These are phyloP conservation scores for Nemophila menziesii DNA, from an alignment of 257 asterid species.

Conservation along the genomic window DNA sequence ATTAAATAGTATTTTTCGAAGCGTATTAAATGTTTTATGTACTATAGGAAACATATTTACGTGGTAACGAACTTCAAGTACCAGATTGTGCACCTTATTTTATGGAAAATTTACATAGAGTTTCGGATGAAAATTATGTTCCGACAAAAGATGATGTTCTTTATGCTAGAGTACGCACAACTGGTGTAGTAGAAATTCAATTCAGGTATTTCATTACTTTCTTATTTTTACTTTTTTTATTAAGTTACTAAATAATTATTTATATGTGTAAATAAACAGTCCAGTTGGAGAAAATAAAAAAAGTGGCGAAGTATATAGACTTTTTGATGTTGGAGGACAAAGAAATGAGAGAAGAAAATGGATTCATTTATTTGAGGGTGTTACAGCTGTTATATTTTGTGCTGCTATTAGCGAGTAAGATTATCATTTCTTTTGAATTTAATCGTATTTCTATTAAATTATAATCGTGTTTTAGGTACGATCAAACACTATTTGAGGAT, in stretches of 20 bases:
- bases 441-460: not conserved
- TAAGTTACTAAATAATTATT: conserved; percentile 3
- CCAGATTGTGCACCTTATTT: conserved; percentile 90
- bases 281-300: conserved; percentile 96
- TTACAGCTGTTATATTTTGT: conserved; percentile 96
- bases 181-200: conserved; percentile 96
- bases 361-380: conserved; percentile 99
- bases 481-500: conserved; percentile 89
- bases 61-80: conserved; percentile 88
- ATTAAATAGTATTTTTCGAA: not conserved
- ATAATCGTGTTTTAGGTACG: conserved; percentile 47
- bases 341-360: conserved; percentile 98
- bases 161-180: conserved; percentile 94
- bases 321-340: conserved; percentile 99
- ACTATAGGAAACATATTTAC: conserved; percentile 60
- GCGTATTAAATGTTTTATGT: not conserved
- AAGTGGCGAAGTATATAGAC: conserved; percentile 92
- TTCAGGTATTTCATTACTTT: conserved; percentile 63
- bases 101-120: conserved; percentile 81
- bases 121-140: conserved; percentile 60
- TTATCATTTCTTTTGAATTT: not conserved
- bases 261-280: conserved; percentile 56
- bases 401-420: conserved; percentile 97
- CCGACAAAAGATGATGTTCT: conserved; percentile 99
- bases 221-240: conserved; percentile 1